Evolutionary conservation across 1,284 basidiomycete genomes (phyloP).

Genomic region (Pyrrhoderma lamaoense): DNA sequence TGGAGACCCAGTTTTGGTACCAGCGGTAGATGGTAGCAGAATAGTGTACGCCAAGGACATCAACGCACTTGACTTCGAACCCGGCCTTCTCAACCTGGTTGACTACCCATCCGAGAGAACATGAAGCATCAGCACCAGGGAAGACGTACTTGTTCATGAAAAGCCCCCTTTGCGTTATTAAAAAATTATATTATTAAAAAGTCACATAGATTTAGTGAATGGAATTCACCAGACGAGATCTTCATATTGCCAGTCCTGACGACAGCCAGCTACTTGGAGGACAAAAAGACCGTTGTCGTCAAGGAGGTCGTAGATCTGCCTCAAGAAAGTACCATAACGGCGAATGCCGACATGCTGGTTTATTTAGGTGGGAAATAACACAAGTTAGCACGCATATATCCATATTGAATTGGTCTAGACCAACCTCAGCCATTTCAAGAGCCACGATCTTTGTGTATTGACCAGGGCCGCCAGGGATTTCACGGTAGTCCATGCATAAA

Average conservation of each 20-base stretch:
- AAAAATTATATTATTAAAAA: not conserved
- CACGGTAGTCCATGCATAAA: conserved; percentile 91
- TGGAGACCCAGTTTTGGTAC: conserved; percentile 93
- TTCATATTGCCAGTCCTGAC: conserved; percentile 95
- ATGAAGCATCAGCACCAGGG: conserved; percentile 95
- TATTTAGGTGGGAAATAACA: not conserved
- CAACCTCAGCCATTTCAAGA: conserved; percentile 95
- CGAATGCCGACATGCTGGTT: conserved; percentile 89
- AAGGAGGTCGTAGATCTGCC: conserved; percentile 88
- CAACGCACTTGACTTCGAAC: conserved; percentile 94
- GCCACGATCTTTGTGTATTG: conserved; percentile 93
- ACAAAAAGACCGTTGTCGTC: conserved; percentile 94
- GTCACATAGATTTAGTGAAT: not conserved
- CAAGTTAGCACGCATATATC: not conserved
- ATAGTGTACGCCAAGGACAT: conserved; percentile 97
- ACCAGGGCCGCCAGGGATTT: conserved; percentile 77
- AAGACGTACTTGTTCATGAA: conserved; percentile 98
- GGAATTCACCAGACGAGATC: conserved; percentile 81
- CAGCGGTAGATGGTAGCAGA: conserved; percentile 89
- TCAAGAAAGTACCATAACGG: conserved; percentile 85
- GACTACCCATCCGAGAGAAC: conserved; percentile 94
- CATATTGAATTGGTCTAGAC: not conserved
- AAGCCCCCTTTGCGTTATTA: conserved; percentile 49
- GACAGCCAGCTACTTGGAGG: conserved; percentile 93
- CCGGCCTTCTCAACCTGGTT: conserved; percentile 82